Evolutionary conservation across 192 early-diverging fungal genomes (phyloP).

Genomic region (Linnemannia zychae): DNA sequence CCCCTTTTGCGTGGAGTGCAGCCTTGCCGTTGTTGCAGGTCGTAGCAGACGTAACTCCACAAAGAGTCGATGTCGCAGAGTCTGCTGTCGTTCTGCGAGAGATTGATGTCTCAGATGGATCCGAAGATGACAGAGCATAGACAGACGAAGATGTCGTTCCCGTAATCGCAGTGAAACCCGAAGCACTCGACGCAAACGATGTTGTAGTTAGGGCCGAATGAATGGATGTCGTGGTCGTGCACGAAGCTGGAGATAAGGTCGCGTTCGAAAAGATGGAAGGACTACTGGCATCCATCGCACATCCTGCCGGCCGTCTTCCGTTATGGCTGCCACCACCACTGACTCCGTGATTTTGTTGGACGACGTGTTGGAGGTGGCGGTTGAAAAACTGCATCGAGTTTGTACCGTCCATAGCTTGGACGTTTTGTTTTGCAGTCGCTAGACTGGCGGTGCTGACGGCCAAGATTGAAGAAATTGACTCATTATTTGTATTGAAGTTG

Average conservation of each 20-base stretch:
- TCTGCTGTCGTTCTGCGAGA: background rate
- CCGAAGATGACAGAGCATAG: slow-evolving; percentile 7
- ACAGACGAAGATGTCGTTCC: slow-evolving; percentile 1
- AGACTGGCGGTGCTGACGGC: slow-evolving; percentile 23
- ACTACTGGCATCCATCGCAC: slow-evolving; percentile 17
- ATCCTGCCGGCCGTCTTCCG: background rate
- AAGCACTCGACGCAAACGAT: background rate
- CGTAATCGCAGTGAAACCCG: background rate
- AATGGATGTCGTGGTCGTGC: background rate
- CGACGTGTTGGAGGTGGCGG: slow-evolving; percentile 1
- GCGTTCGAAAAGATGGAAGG: background rate
- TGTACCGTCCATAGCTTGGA: background rate
- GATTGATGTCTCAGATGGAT: background rate
- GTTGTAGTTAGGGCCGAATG: background rate
- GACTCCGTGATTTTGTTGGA: background rate
- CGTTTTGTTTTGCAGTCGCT: background rate
- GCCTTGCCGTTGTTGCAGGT: background rate
- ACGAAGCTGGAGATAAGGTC: background rate
- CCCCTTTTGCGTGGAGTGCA: background rate
- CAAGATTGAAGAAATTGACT: background rate
- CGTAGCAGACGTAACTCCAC: background rate
- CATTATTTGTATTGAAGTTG: background rate
- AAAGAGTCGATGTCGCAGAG: slow-evolving; percentile 19
- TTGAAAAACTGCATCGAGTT: slow-evolving; percentile 19
- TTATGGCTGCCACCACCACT: background rate